Percentiles rank a stretch among this genome's conserved stretches.
These are phyloP conservation scores for Magnusiomyces starmeri DNA, from an alignment of 1,139 yeast species.

Conservation along the genomic window DNA sequence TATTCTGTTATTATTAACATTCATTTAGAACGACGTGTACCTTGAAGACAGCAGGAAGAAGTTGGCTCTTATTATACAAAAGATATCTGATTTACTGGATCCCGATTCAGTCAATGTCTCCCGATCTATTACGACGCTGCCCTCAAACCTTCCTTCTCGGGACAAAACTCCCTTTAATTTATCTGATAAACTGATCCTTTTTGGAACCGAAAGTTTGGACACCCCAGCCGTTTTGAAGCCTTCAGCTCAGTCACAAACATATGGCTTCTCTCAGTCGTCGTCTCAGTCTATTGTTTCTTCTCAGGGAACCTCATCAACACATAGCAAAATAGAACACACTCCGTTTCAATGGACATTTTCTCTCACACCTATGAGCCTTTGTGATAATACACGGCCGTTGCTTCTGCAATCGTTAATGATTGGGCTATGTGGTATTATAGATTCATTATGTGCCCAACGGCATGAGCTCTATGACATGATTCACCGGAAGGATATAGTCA, in stretches of 20 bases:
- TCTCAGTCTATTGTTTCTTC: too few species aligned
- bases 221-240: too few species aligned
- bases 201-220: too few species aligned
- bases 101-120: neutral
- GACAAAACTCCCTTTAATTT: too few species aligned
- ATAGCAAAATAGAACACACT: too few species aligned
- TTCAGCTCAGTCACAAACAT: too few species aligned
- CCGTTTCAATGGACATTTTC: slow-evolving; percentile 6
- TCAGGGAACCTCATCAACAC: too few species aligned
- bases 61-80: neutral
- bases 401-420: slow-evolving; percentile 9
- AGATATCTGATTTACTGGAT: neutral
- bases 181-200: too few species aligned
- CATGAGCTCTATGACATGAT: slow-evolving; percentile 7
- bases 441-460: slow-evolving; percentile 9
- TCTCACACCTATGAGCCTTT: neutral
- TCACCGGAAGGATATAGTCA: slow-evolving; percentile 11
- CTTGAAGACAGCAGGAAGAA: neutral
- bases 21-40: neutral
- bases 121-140: too few species aligned
- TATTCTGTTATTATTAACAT: too few species aligned
- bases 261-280: too few species aligned
- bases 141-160: too few species aligned
- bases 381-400: neutral
- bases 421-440: slow-evolving; percentile 11